Evolutionary conservation across 441 rosid genomes (phyloP).

Genomic region (Adansonia gregorii): DNA sequence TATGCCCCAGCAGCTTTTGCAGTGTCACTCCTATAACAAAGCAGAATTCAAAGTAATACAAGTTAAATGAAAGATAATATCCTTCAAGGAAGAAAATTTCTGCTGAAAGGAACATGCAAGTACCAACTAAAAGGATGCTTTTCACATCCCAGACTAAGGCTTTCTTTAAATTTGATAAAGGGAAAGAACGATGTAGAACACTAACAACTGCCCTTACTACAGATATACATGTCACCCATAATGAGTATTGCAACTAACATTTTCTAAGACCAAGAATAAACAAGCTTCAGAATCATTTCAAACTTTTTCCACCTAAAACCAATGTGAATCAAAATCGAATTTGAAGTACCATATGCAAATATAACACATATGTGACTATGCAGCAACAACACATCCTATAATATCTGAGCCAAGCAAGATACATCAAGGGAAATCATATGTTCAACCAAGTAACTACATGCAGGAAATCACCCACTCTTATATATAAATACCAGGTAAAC

Average conservation of each 20-base stretch:
- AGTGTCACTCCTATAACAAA: slow-evolving; percentile 57
- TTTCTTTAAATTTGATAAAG: slow-evolving; percentile 7
- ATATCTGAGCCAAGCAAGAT: background rate
- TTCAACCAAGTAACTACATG: slow-evolving; percentile 11
- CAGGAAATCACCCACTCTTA: background rate
- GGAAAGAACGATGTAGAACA: background rate
- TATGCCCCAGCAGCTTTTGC: slow-evolving; percentile 63
- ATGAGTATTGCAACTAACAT: background rate
- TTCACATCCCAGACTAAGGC: background rate
- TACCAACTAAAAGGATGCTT: background rate
- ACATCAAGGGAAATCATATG: background rate
- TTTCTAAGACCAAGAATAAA: background rate
- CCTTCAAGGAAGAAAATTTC: background rate
- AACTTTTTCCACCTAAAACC: slow-evolving; percentile 6
- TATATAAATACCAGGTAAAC: background rate
- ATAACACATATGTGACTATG: background rate
- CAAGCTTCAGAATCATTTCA: background rate
- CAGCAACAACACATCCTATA: slow-evolving; percentile 1
- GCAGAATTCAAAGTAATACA: slow-evolving; percentile 23
- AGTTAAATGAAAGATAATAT: slow-evolving; percentile 20
- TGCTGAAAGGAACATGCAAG: slow-evolving; percentile 11
- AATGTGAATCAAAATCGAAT: background rate
- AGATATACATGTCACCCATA: background rate
- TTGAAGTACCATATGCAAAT: slow-evolving; percentile 6
- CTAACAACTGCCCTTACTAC: background rate